A percentile compares a stretch with the other conserved stretches of the same genome.
Conservation (phyloP, 2,329 filamentous ascomycete species). For the Aspergillus sp. region DNA sequence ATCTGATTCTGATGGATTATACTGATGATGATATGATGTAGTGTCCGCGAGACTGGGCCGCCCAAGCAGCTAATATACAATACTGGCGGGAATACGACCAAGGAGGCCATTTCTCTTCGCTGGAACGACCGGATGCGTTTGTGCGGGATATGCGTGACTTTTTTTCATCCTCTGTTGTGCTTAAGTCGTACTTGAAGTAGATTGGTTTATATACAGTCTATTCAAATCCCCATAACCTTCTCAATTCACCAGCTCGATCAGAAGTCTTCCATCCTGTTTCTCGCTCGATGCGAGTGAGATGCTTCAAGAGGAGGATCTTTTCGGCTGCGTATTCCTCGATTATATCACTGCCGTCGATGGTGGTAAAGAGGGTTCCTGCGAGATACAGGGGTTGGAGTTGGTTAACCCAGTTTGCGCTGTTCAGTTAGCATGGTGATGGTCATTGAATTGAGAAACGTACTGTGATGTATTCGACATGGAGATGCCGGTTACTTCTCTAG, state of each 20-base stretch:
- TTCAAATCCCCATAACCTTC: constrained; percentile 5
- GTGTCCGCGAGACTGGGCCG: constrained; percentile 16
- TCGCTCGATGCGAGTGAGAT: constrained; percentile 10
- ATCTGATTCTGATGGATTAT: too few species aligned
- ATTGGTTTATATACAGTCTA: not conserved
- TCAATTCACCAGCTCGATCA: constrained; percentile 4
- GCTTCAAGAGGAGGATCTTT: constrained; percentile 9
- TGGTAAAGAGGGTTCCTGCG: constrained; percentile 7
- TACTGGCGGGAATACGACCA: constrained; percentile 15
- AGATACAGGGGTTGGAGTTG: constrained; percentile 9
- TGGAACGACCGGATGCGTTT: constrained; percentile 9
- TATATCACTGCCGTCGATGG: not conserved
- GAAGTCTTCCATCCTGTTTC: constrained; percentile 13
- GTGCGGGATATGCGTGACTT: constrained; percentile 3
- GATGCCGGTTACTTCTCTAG: constrained; percentile 4
- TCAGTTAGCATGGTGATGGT: not conserved
- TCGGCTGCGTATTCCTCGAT: constrained; percentile 5
- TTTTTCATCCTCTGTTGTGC: constrained; percentile 1
- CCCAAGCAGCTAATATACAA: constrained; percentile 13
- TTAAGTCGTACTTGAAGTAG: constrained; percentile 1
- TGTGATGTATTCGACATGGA: constrained; percentile 7
- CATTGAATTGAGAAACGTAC: not conserved
- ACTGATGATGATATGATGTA: not conserved
- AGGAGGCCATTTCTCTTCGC: constrained; percentile 16
- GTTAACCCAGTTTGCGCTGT: constrained; percentile 12